Conservation (phyloP, 768 basidiomycete genomes). For the Pisolithus microcarpus region DNA sequence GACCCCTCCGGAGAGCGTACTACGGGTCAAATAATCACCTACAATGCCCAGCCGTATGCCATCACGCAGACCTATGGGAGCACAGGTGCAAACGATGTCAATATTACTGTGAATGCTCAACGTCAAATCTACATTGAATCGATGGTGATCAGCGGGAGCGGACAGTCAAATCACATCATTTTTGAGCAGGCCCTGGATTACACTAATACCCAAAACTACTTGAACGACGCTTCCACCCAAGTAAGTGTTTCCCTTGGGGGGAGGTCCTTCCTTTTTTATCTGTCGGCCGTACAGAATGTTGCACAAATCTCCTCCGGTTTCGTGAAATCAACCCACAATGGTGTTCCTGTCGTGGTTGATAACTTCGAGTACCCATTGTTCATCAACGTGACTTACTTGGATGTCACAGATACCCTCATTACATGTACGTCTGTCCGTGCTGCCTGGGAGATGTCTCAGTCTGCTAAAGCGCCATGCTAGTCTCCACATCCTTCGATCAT, state of each 20-base stretch:
- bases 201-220: slow-evolving; percentile 56
- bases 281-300: slow-evolving; percentile 32
- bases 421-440: slow-evolving; percentile 8
- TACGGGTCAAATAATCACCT: slow-evolving; percentile 57
- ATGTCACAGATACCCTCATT: slow-evolving; percentile 22
- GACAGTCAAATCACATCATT: slow-evolving; percentile 44
- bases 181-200: slow-evolving; percentile 58
- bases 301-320: slow-evolving; percentile 44
- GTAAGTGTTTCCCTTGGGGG: slow-evolving; percentile 15
- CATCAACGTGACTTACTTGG: slow-evolving; percentile 33
- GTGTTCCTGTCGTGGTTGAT: slow-evolving; percentile 37
- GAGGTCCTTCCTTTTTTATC: neutral
- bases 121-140: slow-evolving; percentile 55
- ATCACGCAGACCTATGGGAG: slow-evolving; percentile 40
- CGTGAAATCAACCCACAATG: slow-evolving; percentile 44
- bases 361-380: slow-evolving; percentile 47
- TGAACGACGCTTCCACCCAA: slow-evolving; percentile 39
- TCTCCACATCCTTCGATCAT: slow-evolving; percentile 53
- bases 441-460: neutral
- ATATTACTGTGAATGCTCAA: slow-evolving; percentile 55
- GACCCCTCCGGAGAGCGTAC: slow-evolving; percentile 59
- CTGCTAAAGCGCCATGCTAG: slow-evolving; percentile 25
- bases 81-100: slow-evolving; percentile 39
- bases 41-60: slow-evolving; percentile 54
- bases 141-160: slow-evolving; percentile 56